Evolutionary conservation across 176 grass and related monocot species (phyloP).

Genomic region (Typha latifolia): DNA sequence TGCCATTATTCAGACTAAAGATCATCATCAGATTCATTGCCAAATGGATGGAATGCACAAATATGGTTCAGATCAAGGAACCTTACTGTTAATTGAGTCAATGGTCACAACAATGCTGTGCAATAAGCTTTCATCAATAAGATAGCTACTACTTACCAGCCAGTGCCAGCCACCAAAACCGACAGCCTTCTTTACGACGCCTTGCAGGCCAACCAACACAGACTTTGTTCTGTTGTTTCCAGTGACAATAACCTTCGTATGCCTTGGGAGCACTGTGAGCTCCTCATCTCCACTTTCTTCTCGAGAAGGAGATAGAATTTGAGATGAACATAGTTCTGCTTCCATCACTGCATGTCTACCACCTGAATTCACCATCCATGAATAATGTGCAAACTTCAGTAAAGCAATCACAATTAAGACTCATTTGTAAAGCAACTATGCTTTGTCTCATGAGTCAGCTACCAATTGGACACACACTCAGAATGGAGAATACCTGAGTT

Average conservation of each 20-base stretch:
- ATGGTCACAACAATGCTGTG: not conserved
- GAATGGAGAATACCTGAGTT: not conserved
- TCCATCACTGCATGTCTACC: not conserved
- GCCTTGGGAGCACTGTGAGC: constrained; percentile 22
- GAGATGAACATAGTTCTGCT: not conserved
- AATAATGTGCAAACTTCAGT: not conserved
- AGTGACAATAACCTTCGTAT: constrained; percentile 37
- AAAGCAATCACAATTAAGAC: not conserved
- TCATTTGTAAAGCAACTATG: not conserved
- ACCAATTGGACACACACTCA: not conserved
- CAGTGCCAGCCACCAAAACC: constrained; percentile 33
- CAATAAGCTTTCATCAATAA: not conserved
- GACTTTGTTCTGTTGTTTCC: constrained; percentile 38
- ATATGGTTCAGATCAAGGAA: not conserved
- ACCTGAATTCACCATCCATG: not conserved
- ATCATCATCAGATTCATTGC: not conserved
- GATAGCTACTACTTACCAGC: constrained; percentile 16
- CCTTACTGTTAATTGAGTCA: not conserved
- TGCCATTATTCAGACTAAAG: not conserved
- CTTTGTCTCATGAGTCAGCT: not conserved
- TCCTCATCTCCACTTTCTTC: constrained; percentile 34
- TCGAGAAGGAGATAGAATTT: not conserved
- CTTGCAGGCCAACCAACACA: constrained; percentile 35
- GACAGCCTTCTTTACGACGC: constrained; percentile 29
- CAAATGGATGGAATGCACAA: not conserved